phyloP scores from a whole-genome alignment of 495 filamentous ascomycete genomes.

The Ramalina intermedia region DNA sequence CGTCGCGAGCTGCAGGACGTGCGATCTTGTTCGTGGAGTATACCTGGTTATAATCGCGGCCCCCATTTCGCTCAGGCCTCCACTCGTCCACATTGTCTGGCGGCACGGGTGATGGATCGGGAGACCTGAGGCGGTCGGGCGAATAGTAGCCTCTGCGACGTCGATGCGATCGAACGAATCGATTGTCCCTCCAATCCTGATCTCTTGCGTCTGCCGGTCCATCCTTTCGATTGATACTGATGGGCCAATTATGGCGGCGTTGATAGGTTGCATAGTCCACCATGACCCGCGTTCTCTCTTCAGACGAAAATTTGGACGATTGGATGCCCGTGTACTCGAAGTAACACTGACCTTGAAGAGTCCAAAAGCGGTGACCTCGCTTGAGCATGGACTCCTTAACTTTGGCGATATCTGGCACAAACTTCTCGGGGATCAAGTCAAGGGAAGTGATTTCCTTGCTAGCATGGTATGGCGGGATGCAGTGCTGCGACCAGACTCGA shows the following conservation, averaged over 20 bases:
- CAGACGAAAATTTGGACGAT: slow-evolving; percentile 3
- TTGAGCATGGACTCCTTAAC: slow-evolving; percentile 3
- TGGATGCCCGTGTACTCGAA: slow-evolving; percentile 10
- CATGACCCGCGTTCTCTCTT: slow-evolving; percentile 11
- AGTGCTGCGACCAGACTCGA: slow-evolving; percentile 26
- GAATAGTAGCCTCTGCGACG: not conserved
- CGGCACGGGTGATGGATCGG: not conserved
- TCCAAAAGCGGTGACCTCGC: slow-evolving; percentile 10
- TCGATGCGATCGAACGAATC: not conserved
- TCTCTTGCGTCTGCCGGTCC: slow-evolving; percentile 9
- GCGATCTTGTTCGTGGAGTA: slow-evolving; percentile 1
- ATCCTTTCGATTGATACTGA: slow-evolving; percentile 11
- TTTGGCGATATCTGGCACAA: not conserved
- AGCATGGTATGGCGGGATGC: slow-evolving; percentile 39
- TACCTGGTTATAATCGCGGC: not conserved
- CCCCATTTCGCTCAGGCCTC: not conserved
- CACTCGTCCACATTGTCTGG: not conserved
- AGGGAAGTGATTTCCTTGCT: slow-evolving; percentile 40
- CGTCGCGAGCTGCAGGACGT: slow-evolving; percentile 1
- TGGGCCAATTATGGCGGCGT: slow-evolving; percentile 10
- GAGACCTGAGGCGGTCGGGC: not conserved
- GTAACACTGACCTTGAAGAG: slow-evolving; percentile 9
- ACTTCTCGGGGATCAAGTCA: slow-evolving; percentile 10
- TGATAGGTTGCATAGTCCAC: slow-evolving; percentile 14
- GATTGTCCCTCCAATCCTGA: slow-evolving; percentile 12